phyloP scores from a whole-genome alignment of 208 protist genomes.

The Angomonas deanei region DNA sequence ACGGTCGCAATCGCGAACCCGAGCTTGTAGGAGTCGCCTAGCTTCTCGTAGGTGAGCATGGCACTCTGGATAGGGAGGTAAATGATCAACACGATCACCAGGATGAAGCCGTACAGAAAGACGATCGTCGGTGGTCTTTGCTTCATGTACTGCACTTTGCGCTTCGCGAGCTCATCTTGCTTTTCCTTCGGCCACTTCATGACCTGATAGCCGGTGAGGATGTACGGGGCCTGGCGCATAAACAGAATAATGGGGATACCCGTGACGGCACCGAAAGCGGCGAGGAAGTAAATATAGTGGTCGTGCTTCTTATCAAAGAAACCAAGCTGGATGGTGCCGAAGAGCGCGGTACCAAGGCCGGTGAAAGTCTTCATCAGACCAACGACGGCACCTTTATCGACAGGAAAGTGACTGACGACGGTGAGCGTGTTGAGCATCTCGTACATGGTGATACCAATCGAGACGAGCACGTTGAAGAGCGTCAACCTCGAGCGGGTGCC shows the following conservation, averaged over 20 bases:
- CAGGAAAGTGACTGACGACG: conserved; percentile 31
- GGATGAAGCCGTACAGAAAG: conserved; percentile 21
- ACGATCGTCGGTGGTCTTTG: conserved; percentile 21
- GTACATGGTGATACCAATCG: conserved; percentile 21
- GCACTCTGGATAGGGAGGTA: conserved; percentile 17
- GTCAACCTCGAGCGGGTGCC: conserved; percentile 13
- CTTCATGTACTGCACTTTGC: conserved; percentile 18
- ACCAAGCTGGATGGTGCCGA: conserved; percentile 31
- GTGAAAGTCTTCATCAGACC: conserved; percentile 44
- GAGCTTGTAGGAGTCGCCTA: background rate
- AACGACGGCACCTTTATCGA: conserved; percentile 22
- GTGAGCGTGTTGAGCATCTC: conserved; percentile 29
- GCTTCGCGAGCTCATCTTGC: background rate
- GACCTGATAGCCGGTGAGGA: conserved; percentile 15
- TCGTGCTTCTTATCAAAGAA: conserved; percentile 23
- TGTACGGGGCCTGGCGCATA: conserved; percentile 25
- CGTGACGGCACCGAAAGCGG: conserved; percentile 7
- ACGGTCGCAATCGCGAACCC: conserved; percentile 23
- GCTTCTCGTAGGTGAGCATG: conserved; percentile 11
- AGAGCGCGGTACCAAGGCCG: conserved; percentile 37
- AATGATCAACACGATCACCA: conserved; percentile 26
- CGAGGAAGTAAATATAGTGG: conserved; percentile 33
- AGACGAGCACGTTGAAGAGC: conserved; percentile 18
- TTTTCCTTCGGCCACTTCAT: conserved; percentile 11
- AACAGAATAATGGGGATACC: conserved; percentile 22